Evolutionary conservation across 345 rosid genomes (phyloP).

Genomic region (Moricandia moricandioides): DNA sequence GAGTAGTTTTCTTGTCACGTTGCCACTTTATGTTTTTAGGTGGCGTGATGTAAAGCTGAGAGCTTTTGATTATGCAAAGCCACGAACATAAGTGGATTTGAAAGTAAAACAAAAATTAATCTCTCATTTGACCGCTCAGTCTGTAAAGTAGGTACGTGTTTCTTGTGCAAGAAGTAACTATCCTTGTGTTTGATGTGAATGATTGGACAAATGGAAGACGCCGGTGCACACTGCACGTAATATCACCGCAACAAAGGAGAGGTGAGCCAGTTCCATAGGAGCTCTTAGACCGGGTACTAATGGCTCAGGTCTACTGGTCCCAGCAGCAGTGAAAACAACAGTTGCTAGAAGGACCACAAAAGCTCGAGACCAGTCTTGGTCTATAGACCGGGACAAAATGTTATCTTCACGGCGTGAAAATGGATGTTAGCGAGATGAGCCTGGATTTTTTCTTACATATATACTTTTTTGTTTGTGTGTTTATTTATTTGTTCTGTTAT

Average conservation of each 20-base stretch:
- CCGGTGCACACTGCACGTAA: not conserved
- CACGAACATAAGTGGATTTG: constrained; percentile 93
- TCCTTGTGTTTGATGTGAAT: constrained; percentile 2
- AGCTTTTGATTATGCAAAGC: constrained; percentile 88
- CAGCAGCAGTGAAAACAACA: constrained; percentile 81
- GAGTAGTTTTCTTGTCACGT: not conserved
- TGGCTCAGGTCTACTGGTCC: constrained; percentile 92
- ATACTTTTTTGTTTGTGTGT: not conserved
- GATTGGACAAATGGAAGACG: constrained; percentile 47
- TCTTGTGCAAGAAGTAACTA: constrained; percentile 43
- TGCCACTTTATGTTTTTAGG: constrained; percentile 33
- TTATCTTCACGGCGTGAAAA: not conserved
- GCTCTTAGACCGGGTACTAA: constrained; percentile 83
- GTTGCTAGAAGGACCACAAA: constrained; percentile 44
- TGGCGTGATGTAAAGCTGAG: constrained; percentile 94
- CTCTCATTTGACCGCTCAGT: not conserved
- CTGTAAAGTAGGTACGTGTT: constrained; percentile 13
- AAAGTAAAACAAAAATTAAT: constrained; percentile 49
- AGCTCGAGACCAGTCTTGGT: constrained; percentile 55
- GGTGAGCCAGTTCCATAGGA: constrained; percentile 54
- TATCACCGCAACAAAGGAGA: not conserved
- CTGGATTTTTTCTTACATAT: constrained; percentile 7
- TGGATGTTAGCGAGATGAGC: constrained; percentile 14
- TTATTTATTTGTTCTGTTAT: constrained; percentile 8
- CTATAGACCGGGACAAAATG: constrained; percentile 30